Evolutionary conservation across 2,329 filamentous ascomycete genomes (phyloP), one percentile per base, ranked within the genome.

Genomic region (Didymella lethalis): DNA sequence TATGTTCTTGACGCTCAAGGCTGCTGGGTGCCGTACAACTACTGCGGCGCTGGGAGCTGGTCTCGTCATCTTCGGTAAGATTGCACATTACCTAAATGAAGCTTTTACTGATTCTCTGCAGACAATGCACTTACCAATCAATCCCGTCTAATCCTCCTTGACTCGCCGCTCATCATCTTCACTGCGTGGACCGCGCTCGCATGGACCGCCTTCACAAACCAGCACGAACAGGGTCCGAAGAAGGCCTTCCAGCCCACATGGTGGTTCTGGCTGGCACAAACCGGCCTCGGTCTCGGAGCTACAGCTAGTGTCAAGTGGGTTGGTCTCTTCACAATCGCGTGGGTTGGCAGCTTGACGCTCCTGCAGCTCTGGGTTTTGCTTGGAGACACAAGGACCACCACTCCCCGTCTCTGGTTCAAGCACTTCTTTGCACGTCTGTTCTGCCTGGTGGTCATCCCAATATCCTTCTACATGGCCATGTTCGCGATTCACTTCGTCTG

Each of bases 251-350:
- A 88, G 66, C 86, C 90, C 8, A 89, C 88, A 71, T 99, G 95
- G 95, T 99, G 95, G 95, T 97, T 98, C 81, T 99, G 95, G 94
- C 85, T 99, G 54, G 84, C 85, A 57, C 88, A 92, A 75, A 96
- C 91, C 44, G 95, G 95, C 69, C 81, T 99, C 43, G 91, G 90
- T 36, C 84, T 99, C 49, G 95, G 95, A 63, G 89, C 94, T 49
- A 98, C 95, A 7, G 87, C 89, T 62, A 98, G 94, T 81, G 93
- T 98, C 73, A 99, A 99, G 83, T 99, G 95, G 95, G 95, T 99
- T 73, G 95, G 95, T 49, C 84, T 99, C 51, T 98, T 99, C 83
- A 99, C 95, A 64, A 97, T 97, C 77, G 95, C 94, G 48, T 99
- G 95, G 95, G 92, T 99, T 67, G 95, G 95, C 63, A 87, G 85